Evolutionary conservation across 2,329 filamentous ascomycete genomes (phyloP), one percentile per base, ranked within the genome.

Genomic region (Eutypella sp.): DNA sequence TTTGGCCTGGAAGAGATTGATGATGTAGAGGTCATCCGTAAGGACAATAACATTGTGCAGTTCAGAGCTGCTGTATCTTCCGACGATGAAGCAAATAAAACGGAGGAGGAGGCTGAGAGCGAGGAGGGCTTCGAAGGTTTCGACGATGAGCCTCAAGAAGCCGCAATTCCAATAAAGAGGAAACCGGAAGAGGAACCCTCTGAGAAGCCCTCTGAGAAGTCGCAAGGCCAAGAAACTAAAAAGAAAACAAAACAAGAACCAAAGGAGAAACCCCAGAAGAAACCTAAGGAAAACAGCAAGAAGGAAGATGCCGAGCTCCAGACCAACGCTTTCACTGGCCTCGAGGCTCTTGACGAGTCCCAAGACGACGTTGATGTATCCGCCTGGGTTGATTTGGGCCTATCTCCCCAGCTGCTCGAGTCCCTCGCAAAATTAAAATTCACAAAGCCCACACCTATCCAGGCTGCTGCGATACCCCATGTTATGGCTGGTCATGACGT

Each of bases 1-100:
- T 95, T 85, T 57, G 90, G 88, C 0, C 70, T 99, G 2, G 90
- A 99, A 59, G 91, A 97, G 59, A 85, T 97, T 40, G 88, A 95
- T 15, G 89, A 88, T 42, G 88, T 99, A 1, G 87, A 96, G 24
- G 76, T 99, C n/a, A 72, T 95, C 36, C 80, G 77, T 50, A 75
- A 84, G 24, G 82, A 81, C 7, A 69, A 74, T 40, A 61, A 62
- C 43, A 74, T 70, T 5, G 66, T 84, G 23, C 72, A 77, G 57
- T 84, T 85, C 65, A n/a, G n/a, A 54, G 48, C 51, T 20, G 45
- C 40, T n/a, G 42, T 51, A 33, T 22, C 47, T 40, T 47, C 51
- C 34, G 45, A 47, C 7, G 38, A 22, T 16, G 27, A 59, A 15
- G 47, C 52, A 7, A 36, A 57, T 36, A 46, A 52, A 16, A 47